phyloP scores from a whole-genome alignment of 257 asterid genomes.

The Solanum pennellii region DNA sequence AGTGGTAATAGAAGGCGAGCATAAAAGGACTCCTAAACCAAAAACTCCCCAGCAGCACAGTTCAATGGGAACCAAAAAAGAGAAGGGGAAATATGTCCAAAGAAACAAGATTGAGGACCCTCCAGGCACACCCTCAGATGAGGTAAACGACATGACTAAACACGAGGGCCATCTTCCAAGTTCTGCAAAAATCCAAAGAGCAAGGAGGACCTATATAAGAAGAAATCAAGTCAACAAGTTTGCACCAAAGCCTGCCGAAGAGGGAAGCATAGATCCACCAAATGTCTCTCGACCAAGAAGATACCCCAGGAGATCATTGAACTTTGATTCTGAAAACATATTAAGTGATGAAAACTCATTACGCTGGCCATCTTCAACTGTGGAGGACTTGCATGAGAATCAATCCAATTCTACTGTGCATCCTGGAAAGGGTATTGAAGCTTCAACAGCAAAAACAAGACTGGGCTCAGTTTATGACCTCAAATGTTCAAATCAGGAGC shows the following conservation, averaged over 20 bases:
- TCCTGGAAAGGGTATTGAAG: constrained; percentile 8
- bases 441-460: constrained; percentile 6
- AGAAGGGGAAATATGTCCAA: constrained; percentile 45
- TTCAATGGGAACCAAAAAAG: constrained; percentile 18
- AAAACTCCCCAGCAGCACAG: constrained; percentile 24
- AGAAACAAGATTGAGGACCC: constrained; percentile 19
- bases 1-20: constrained; percentile 61
- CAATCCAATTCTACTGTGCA: constrained; percentile 16
- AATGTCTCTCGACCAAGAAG: constrained; percentile 24
- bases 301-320: constrained; percentile 55
- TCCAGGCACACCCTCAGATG: constrained; percentile 15
- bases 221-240: background rate
- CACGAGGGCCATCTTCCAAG: constrained; percentile 10
- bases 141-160: constrained; percentile 12
- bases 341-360: constrained; percentile 25
- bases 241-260: background rate
- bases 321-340: constrained; percentile 36
- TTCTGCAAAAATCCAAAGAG: constrained; percentile 16
- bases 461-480: constrained; percentile 10
- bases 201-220: constrained; percentile 22
- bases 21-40: constrained; percentile 31
- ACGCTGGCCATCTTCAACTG: constrained; percentile 4
- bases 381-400: constrained; percentile 13
- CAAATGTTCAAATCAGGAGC: constrained; percentile 11
- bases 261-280: constrained; percentile 3